A percentile compares a stretch with the other conserved stretches of the same genome.
phyloP scores from a whole-genome alignment of 2,329 filamentous ascomycete species.

The Trichoderma cornu-damae region DNA sequence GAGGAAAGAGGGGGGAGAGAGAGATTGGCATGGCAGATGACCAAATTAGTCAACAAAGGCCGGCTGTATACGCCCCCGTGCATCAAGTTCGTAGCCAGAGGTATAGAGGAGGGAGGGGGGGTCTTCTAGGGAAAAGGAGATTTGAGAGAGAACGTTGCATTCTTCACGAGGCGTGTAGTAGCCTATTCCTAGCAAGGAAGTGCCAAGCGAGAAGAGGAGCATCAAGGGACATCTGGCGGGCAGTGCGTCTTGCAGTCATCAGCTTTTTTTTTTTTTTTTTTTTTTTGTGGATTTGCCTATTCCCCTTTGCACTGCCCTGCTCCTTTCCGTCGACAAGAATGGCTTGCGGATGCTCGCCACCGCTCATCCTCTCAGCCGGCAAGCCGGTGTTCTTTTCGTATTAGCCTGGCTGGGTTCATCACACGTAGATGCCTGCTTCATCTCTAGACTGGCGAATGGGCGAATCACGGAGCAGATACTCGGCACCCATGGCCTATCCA shows the following conservation, averaged over 20 bases:
- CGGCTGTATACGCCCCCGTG: neutral
- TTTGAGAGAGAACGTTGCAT: neutral
- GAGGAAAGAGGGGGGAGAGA: neutral
- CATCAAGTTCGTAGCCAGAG: neutral
- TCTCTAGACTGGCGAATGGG: neutral
- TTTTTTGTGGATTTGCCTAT: neutral
- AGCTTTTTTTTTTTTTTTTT: too few species aligned
- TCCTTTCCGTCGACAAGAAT: neutral
- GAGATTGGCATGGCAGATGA: neutral
- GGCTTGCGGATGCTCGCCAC: neutral
- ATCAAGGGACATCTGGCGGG: neutral
- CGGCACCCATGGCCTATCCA: neutral
- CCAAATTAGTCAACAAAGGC: neutral
- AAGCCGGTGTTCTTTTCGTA: neutral
- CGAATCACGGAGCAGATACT: neutral
- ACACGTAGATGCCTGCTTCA: neutral
- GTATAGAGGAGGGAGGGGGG: neutral
- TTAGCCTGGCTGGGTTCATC: neutral
- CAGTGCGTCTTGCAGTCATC: conserved; percentile 1
- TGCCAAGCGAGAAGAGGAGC: conserved; percentile 11
- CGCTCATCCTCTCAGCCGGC: neutral
- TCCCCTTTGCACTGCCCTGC: neutral
- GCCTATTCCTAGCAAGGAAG: conserved; percentile 7
- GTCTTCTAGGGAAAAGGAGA: neutral
- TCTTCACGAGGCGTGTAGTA: neutral